Percentiles rank a stretch among this genome's conserved stretches.
Evolutionary conservation across 169 alveolate species (phyloP).

Genomic region (Cryptosporidium sp.): DNA sequence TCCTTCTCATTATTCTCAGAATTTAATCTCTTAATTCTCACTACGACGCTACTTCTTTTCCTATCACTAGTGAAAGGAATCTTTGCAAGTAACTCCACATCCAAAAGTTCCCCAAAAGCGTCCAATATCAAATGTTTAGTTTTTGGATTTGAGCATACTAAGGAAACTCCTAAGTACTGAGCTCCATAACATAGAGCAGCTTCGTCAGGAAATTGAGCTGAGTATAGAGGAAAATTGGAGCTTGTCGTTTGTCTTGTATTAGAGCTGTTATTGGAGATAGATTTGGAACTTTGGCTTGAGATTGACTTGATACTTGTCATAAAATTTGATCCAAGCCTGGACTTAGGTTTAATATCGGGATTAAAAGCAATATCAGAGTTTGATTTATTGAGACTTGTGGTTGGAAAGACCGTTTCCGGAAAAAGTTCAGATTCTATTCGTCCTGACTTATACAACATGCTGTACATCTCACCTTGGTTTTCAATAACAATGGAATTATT

Average conservation of each 20-base stretch:
- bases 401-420: neutral
- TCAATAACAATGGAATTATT: conserved; percentile 51
- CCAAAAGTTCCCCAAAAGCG: conserved; percentile 81
- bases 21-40: conserved; percentile 80
- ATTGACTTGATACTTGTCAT: neutral
- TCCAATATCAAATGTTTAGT: conserved; percentile 76
- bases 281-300: conserved; percentile 11
- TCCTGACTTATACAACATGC: neutral
- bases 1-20: neutral
- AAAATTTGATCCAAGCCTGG: conserved; percentile 6
- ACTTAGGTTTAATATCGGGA: neutral
- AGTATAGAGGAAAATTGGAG: conserved; percentile 77
- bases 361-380: neutral
- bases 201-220: conserved; percentile 90
- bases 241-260: neutral
- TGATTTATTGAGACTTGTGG: neutral
- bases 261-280: neutral
- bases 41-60: conserved; percentile 83
- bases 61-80: conserved; percentile 85
- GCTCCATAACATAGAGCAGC: conserved; percentile 86
- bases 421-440: neutral
- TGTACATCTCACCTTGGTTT: conserved; percentile 57
- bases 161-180: conserved; percentile 81
- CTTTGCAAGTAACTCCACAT: conserved; percentile 83
- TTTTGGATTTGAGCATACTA: conserved; percentile 33